Conservation (phyloP, 768 basidiomycete species). For the Fistulinella prunicolor region DNA sequence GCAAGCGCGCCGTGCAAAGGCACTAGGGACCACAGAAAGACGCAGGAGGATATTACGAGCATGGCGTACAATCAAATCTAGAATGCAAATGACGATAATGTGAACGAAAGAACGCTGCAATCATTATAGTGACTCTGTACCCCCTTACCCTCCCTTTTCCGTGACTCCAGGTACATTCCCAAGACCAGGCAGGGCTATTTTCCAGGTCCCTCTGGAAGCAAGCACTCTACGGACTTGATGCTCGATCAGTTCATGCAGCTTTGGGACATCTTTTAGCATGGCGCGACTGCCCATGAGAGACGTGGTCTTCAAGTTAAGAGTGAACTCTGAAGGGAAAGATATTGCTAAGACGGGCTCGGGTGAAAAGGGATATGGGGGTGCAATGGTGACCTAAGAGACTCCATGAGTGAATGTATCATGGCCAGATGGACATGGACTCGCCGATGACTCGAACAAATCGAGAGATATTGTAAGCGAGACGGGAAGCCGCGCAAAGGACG, state of each 20-base stretch:
- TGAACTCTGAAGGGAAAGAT: slow-evolving; percentile 81
- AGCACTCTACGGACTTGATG: slow-evolving; percentile 73
- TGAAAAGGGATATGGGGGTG: slow-evolving; percentile 55
- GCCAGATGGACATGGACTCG: slow-evolving; percentile 31
- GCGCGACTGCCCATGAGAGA: slow-evolving; percentile 95
- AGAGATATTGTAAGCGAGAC: slow-evolving; percentile 78
- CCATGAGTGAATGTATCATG: not conserved
- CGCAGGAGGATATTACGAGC: too few species aligned
- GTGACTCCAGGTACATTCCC: slow-evolving; percentile 30
- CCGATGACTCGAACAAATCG: slow-evolving; percentile 68
- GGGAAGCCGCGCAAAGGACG: slow-evolving; percentile 78
- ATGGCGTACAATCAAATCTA: not conserved
- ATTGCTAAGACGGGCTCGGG: slow-evolving; percentile 62
- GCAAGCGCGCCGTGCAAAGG: too few species aligned
- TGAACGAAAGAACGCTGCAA: not conserved
- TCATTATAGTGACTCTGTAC: slow-evolving; percentile 1
- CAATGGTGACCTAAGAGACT: slow-evolving; percentile 52
- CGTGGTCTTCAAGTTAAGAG: slow-evolving; percentile 80
- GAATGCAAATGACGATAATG: not conserved
- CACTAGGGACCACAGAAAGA: too few species aligned
- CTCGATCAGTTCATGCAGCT: slow-evolving; percentile 91
- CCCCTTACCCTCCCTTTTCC: slow-evolving; percentile 28
- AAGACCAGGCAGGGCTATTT: slow-evolving; percentile 65
- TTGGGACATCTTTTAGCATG: slow-evolving; percentile 97
- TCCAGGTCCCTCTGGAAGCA: slow-evolving; percentile 60